Evolutionary conservation across 371 early-diverging fungal species (phyloP), one percentile per base, ranked within the genome.

Genomic region (Chytridium lagenaria): DNA sequence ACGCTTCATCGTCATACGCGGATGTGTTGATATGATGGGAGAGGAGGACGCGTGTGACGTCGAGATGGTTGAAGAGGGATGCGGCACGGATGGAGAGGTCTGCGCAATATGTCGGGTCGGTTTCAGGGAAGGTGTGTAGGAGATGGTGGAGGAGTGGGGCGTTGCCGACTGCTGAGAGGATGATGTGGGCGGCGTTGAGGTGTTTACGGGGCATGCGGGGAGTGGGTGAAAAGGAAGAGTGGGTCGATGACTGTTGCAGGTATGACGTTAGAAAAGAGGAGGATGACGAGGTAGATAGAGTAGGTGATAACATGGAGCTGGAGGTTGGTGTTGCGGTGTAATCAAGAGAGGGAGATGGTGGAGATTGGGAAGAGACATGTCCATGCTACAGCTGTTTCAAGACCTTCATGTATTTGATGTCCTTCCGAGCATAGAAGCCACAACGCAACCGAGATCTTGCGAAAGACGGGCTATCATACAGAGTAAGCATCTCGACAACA

Each of bases 1-100:
- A 34, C 36, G 61, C 61, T 23, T 61, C 61, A 26, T 31, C 61
- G 34, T 61, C 61, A 10, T 10, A 37, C 15, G 61, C 61, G 23
- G 12, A 31, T 3, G 26, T 37, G 61, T 61, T 37, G 34, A 61
- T 34, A 3, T 15, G 3, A 7, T 15, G 34, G 5, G 34, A 5
- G 12, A 61, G 36, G 2, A 61, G 61, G 5, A 61, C 61, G 34
- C 36, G 5, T 2, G 34, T 15, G 10, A 37, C 61, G 15, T 61
- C 36, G 36, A 23, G 34, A 23, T 31, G 36, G 34, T 23, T 23
- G 36, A 37, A 34, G 7, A 12, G 10, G 36, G 61, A 3, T 3
- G 61, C 61, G 36, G 19, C 3, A 10, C 61, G 61, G 36, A 34
- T 7, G 34, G 61, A 3, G 36, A 61, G 61, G 61, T 31, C 55